Base-by-base conservation (phyloP, 202 grass and related monocot genomes). In the Digitaria exilis region DNA sequence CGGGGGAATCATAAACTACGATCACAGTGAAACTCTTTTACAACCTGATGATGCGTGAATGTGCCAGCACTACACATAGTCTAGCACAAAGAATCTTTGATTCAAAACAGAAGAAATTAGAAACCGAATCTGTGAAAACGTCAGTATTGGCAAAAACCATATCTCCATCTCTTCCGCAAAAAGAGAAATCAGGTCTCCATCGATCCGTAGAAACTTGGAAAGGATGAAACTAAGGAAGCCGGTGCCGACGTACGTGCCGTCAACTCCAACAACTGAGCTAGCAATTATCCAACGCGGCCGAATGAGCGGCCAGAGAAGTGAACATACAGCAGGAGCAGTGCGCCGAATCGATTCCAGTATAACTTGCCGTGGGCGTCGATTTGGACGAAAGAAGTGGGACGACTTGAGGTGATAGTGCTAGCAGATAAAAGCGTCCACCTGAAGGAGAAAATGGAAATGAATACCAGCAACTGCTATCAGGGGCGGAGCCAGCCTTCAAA, bases 241-340 rank as follows among this genome's bases (percentile, higher is more conserved):
- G 64, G n/a, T 67, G 64, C n/a, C n/a, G n/a, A n/a, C n/a, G n/a
- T n/a, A n/a, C n/a, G n/a, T n/a, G n/a, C 31, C 21, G 32, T 41
- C 35, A 67, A 4, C 9, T 66, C 34, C 34, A 67, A 37, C 34
- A 41, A 19, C 18, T 22, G 18, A 67, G 13, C 19, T 39, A 65
- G 31, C 19, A 39, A 35, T 21, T 1, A 65, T 5, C 37, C 6
- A 62, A 32, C 28, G 59, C 6, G 59, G 59, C 28, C 6, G 58
- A 16, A 4, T 62, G 6, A 29, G 29, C 2, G 2, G 29, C 6
- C 62, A 19, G 17, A 17, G 1, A 65, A 65, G 62, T 65, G 31
- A 65, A 34, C 60, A n/a, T n/a, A n/a, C n/a, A 64, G 21, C 31
- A 39, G 63, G 63, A 65, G 31, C 34, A 66, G 64, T 66, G 64